Percentiles rank a stretch among this genome's conserved stretches.
Conservation (phyloP, 2,329 filamentous ascomycete genomes). For the Rhynchosporium graminicola region DNA sequence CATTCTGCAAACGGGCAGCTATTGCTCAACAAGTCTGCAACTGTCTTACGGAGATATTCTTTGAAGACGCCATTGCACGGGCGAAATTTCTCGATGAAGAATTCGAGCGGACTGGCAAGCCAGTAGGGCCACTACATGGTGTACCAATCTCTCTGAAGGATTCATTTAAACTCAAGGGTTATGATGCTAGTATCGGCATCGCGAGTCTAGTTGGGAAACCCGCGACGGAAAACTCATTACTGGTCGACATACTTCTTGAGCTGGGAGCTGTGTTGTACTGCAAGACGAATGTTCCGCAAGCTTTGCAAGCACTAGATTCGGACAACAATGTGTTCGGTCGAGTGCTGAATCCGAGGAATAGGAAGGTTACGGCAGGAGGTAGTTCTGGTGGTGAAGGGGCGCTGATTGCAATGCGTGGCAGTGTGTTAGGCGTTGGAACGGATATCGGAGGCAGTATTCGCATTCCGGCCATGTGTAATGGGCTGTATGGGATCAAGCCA, state of each 20-base stretch:
- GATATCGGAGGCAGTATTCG: conserved; percentile 56
- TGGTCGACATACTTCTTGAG: conserved; percentile 58
- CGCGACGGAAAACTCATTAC: conserved; percentile 52
- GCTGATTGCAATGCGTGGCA: conserved; percentile 58
- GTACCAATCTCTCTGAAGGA: conserved; percentile 61
- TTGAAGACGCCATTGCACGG: conserved; percentile 48
- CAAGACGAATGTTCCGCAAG: conserved; percentile 70
- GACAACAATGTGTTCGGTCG: conserved; percentile 64
- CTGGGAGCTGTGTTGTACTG: conserved; percentile 67
- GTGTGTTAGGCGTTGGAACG: conserved; percentile 58
- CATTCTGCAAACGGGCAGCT: conserved; percentile 53
- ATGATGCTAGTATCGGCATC: conserved; percentile 57
- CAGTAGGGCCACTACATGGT: conserved; percentile 62
- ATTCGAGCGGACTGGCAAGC: conserved; percentile 43
- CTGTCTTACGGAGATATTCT: conserved; percentile 52
- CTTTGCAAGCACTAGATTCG: conserved; percentile 55
- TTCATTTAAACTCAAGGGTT: conserved; percentile 56
- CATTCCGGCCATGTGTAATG: conserved; percentile 51
- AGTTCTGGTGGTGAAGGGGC: conserved; percentile 65
- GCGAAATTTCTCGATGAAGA: conserved; percentile 50
- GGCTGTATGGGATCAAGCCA: conserved; percentile 53
- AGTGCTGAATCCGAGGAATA: conserved; percentile 62
- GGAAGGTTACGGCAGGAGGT: conserved; percentile 60
- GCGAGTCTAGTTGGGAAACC: conserved; percentile 55
- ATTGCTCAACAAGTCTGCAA: conserved; percentile 51